These are phyloP conservation scores for Monosporozyma siamensis DNA, from an alignment of 805 yeast species.

Conservation along the genomic window DNA sequence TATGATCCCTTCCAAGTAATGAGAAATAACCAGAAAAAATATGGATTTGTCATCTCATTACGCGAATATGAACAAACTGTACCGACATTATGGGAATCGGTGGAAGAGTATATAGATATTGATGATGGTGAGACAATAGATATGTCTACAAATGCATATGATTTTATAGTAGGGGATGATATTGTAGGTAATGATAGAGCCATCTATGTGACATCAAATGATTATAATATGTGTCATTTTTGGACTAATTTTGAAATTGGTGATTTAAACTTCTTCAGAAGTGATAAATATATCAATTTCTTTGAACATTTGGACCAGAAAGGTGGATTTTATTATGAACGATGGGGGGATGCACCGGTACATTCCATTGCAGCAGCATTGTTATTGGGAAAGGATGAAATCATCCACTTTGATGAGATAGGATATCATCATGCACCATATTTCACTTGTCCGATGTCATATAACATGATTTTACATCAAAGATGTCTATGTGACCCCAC, in stretches of 20 bases:
- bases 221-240: slow-evolving; percentile 73
- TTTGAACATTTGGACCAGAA: slow-evolving; percentile 55
- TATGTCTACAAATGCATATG: slow-evolving; percentile 21
- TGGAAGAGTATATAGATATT: slow-evolving; percentile 50
- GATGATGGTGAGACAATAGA: slow-evolving; percentile 42
- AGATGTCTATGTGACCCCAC: slow-evolving; percentile 53
- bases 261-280: slow-evolving; percentile 57
- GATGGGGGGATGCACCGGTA: slow-evolving; percentile 96
- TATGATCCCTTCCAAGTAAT: slow-evolving; percentile 81
- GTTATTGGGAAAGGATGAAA: slow-evolving; percentile 46
- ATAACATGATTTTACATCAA: slow-evolving; percentile 40
- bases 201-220: slow-evolving; percentile 38
- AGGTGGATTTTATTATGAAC: slow-evolving; percentile 76
- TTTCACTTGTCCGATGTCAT: slow-evolving; percentile 48
- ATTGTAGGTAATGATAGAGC: slow-evolving; percentile 36
- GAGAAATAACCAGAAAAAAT: slow-evolving; percentile 66
- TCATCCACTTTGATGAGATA: slow-evolving; percentile 72
- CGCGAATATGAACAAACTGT: slow-evolving; percentile 80
- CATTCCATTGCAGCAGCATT: slow-evolving; percentile 64
- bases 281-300: slow-evolving; percentile 49
- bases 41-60: slow-evolving; percentile 79
- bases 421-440: slow-evolving; percentile 75
- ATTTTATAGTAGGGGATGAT: slow-evolving; percentile 44
- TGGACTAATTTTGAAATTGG: slow-evolving; percentile 86
- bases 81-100: slow-evolving; percentile 71